Percentiles rank a stretch among this genome's conserved stretches.
Conservation (phyloP, 164 flowering plant species). For the Sedum album region DNA sequence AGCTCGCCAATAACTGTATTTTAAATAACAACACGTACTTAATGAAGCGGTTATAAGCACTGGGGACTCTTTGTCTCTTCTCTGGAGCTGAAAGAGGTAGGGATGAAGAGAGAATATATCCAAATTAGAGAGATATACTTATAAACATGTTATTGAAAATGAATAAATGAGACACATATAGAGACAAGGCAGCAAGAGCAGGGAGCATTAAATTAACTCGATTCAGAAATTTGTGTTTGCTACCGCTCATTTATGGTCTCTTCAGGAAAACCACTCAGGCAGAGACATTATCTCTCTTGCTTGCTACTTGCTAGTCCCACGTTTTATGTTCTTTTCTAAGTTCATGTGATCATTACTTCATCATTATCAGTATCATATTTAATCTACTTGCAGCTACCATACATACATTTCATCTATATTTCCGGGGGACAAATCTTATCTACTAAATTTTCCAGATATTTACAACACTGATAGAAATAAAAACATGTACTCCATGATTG, state of each 20-base stretch:
- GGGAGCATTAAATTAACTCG: conserved; percentile 2
- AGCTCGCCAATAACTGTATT: neutral
- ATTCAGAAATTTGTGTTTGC: neutral
- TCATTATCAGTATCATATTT: neutral
- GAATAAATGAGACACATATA: neutral
- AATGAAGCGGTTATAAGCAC: conserved; percentile 3
- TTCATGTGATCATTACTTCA: conserved; percentile 7
- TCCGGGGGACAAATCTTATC: neutral
- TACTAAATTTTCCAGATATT: neutral
- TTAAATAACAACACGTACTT: neutral
- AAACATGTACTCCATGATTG: neutral
- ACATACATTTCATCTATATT: neutral
- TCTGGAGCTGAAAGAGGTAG: conserved; percentile 6
- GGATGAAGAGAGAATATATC: neutral
- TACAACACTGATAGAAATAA: neutral
- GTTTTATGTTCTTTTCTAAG: neutral
- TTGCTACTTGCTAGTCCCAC: conserved; percentile 1
- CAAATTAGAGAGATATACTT: neutral
- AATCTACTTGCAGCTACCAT: conserved; percentile 3
- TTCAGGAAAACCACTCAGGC: neutral
- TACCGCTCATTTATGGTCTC: neutral
- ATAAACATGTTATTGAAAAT: neutral
- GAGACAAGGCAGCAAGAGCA: conserved; percentile 7
- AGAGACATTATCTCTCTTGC: conserved; percentile 2
- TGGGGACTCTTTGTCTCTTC: conserved; percentile 9